Percentiles rank a stretch among this genome's conserved stretches.
Conservation (phyloP, 305 asterid species). For the Coffea humblotiana region DNA sequence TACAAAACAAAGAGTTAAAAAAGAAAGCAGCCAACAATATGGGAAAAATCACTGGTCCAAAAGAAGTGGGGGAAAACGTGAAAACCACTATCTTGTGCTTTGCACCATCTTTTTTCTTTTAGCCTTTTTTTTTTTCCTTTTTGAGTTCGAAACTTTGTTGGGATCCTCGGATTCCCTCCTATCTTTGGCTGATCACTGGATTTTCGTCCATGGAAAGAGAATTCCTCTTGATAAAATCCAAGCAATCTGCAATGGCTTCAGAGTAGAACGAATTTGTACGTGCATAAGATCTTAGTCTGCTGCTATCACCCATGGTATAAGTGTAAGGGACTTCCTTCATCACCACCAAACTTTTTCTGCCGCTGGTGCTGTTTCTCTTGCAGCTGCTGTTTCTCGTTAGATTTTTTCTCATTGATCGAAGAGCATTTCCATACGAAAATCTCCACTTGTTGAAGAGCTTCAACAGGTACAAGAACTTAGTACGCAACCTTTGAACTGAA, state of each 20-base stretch:
- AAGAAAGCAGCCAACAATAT: not conserved
- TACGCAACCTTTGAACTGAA: constrained; percentile 29
- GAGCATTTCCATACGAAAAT: constrained; percentile 26
- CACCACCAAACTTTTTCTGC: constrained; percentile 16
- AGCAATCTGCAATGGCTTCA: constrained; percentile 52
- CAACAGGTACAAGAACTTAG: constrained; percentile 32
- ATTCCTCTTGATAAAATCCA: constrained; percentile 48
- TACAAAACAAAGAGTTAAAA: not conserved
- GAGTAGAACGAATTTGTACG: constrained; percentile 45
- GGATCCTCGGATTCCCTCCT: constrained; percentile 1
- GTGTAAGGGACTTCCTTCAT: constrained; percentile 9
- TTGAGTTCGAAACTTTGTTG: not conserved
- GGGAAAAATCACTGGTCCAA: constrained; percentile 1
- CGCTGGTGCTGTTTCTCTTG: not conserved
- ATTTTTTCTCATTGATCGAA: constrained; percentile 21
- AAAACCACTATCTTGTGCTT: not conserved
- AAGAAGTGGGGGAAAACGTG: not conserved
- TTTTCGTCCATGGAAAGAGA: constrained; percentile 46
- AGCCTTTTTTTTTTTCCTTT: not conserved
- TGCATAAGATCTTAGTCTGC: constrained; percentile 21
- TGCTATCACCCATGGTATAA: not conserved
- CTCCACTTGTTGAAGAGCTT: constrained; percentile 25
- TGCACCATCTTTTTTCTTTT: not conserved
- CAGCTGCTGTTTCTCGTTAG: constrained; percentile 9
- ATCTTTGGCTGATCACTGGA: constrained; percentile 24